Evolutionary conservation across 192 early-diverging fungal genomes (phyloP).

Genomic region (Backusella westeae): DNA sequence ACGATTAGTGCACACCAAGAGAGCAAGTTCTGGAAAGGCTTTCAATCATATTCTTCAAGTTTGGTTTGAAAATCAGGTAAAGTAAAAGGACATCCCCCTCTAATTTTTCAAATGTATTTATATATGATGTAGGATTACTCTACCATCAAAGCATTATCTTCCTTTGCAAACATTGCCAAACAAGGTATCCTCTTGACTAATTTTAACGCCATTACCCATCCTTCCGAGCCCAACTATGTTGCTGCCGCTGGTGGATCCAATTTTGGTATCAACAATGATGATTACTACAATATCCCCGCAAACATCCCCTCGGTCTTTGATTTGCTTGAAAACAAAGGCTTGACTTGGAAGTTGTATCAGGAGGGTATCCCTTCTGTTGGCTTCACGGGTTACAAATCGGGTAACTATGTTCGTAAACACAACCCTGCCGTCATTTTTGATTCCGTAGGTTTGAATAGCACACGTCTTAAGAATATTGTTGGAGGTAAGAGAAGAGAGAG

Average conservation of each 20-base stretch:
- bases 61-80: conserved; percentile 27
- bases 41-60: conserved; percentile 27
- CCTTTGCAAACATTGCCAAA: not conserved
- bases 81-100: no score
- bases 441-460: conserved; percentile 14
- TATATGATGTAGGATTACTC: not conserved
- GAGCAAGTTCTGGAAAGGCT: conserved; percentile 19
- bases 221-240: conserved; percentile 76
- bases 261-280: conserved; percentile 45
- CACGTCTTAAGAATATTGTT: conserved; percentile 20
- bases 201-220: conserved; percentile 42
- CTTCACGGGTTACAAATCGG: conserved; percentile 21
- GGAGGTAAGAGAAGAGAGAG: not conserved
- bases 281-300: conserved; percentile 39
- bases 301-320: conserved; percentile 36
- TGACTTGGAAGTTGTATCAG: conserved; percentile 34
- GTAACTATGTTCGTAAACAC: conserved; percentile 30
- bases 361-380: conserved; percentile 26
- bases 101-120: no score
- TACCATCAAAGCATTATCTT: not conserved
- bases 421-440: conserved; percentile 31
- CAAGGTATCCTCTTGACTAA: not conserved
- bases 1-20: not conserved
- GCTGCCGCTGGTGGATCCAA: conserved; percentile 52
- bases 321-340: conserved; percentile 25